phyloP scores from a whole-genome alignment of 805 yeast genomes.

The Torulaspora indica region DNA sequence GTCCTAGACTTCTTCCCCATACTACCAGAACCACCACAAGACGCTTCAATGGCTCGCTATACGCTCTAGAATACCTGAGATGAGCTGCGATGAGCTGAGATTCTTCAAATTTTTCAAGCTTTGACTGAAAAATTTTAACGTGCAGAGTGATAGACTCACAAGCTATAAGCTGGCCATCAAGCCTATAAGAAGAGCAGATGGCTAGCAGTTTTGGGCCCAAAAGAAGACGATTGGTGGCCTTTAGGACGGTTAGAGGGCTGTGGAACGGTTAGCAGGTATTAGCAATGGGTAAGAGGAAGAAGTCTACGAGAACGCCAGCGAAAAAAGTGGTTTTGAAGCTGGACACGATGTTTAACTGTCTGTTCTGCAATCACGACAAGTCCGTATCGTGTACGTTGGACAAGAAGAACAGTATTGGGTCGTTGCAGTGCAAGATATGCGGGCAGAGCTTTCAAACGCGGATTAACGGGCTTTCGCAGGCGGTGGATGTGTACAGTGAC shows the following conservation, averaged over 20 bases:
- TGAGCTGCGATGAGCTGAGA: conserved; percentile 21
- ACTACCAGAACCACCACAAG: neutral
- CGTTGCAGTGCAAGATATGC: conserved; percentile 83
- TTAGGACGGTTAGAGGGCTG: neutral
- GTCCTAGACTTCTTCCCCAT: conserved; percentile 24
- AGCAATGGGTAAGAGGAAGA: conserved; percentile 70
- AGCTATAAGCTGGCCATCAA: neutral
- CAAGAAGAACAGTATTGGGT: conserved; percentile 79
- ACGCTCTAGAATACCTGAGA: neutral
- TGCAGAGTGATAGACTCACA: conserved; percentile 1
- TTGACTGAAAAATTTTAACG: conserved; percentile 6
- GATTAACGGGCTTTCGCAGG: conserved; percentile 71
- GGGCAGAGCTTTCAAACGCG: conserved; percentile 90
- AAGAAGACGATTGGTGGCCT: too few relatives aligned
- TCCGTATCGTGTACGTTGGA: conserved; percentile 86
- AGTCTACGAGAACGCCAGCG: conserved; percentile 75
- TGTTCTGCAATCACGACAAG: conserved; percentile 93
- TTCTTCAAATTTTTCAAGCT: conserved; percentile 11
- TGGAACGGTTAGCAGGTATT: too few relatives aligned
- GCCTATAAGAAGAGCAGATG: too few relatives aligned
- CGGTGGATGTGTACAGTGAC: conserved; percentile 92
- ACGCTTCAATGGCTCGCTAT: neutral
- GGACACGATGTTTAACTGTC: conserved; percentile 80
- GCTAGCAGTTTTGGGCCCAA: too few relatives aligned
- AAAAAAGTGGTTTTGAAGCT: conserved; percentile 73